A percentile compares a stretch with the other conserved stretches of the same genome.
phyloP scores from a whole-genome alignment of 1,139 yeast species.

The Geotrichum restrictum region DNA sequence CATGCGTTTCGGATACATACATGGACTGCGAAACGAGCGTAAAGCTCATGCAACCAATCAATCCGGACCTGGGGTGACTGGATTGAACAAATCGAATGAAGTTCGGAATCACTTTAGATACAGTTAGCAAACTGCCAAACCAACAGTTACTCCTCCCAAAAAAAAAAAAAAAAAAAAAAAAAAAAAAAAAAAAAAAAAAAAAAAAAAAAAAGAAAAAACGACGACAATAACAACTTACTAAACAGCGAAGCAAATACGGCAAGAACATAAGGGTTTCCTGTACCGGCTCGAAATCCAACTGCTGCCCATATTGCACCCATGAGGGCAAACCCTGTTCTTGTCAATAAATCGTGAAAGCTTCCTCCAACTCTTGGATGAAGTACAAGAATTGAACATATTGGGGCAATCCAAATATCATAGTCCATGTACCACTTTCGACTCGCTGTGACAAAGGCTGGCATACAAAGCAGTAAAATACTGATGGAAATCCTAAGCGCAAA shows the following conservation, averaged over 20 bases:
- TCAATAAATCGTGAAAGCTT: conserved; percentile 39
- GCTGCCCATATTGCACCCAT: conserved; percentile 49
- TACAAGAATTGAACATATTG: conserved; percentile 41
- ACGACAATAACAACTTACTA: conserved; percentile 13
- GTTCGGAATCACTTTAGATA: conserved; percentile 30
- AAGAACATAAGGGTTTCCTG: conserved; percentile 42
- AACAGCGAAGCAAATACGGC: conserved; percentile 43
- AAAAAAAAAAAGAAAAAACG: background rate
- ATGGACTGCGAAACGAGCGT: conserved; percentile 41
- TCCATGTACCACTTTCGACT: conserved; percentile 44
- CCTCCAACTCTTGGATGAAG: conserved; percentile 47
- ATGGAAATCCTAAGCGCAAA: conserved; percentile 45
- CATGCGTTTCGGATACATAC: conserved; percentile 20
- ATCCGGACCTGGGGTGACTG: conserved; percentile 43
- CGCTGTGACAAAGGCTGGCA: conserved; percentile 45
- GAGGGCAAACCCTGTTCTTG: conserved; percentile 39
- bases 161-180: too few species aligned
- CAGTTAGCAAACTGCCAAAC: background rate
- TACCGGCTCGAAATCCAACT: conserved; percentile 42
- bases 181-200: too few species aligned
- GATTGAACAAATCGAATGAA: conserved; percentile 38
- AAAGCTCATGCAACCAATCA: conserved; percentile 43
- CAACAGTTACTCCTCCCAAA: too few species aligned
- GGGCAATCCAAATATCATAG: conserved; percentile 46
- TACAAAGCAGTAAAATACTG: conserved; percentile 39